Conservation (phyloP, 768 basidiomycete genomes). For the Russula foetens region DNA sequence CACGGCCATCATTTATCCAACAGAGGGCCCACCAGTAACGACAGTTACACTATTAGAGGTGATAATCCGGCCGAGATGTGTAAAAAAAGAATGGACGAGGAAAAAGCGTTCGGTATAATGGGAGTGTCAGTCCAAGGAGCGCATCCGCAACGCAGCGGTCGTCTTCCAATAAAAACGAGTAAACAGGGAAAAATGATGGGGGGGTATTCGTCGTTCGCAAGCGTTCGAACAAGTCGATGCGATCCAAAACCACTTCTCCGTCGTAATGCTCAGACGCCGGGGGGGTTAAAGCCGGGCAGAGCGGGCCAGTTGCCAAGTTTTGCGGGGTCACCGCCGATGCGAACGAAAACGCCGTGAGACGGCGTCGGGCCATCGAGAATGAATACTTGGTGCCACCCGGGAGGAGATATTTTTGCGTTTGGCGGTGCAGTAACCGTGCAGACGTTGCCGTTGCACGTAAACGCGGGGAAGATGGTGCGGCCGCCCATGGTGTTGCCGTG, state of each 20-base stretch:
- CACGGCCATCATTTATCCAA: no score
- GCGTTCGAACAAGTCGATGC: not conserved
- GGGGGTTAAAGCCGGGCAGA: constrained; percentile 55
- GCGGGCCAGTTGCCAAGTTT: constrained; percentile 69
- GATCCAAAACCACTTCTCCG: constrained; percentile 34
- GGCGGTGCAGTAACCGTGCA: constrained; percentile 78
- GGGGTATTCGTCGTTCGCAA: not conserved
- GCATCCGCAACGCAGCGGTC: no score
- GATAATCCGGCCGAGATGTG: no score
- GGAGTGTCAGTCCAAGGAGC: no score
- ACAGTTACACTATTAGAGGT: no score
- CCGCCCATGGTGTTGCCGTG: constrained; percentile 74
- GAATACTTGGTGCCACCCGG: constrained; percentile 72
- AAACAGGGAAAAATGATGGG: not conserved
- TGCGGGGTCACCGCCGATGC: constrained; percentile 72
- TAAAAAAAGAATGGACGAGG: no score
- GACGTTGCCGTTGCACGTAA: constrained; percentile 57
- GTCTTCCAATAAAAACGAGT: no score
- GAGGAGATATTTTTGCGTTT: constrained; percentile 56
- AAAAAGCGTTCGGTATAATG: no score
- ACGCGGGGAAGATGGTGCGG: constrained; percentile 63
- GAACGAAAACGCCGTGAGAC: constrained; percentile 63
- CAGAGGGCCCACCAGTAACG: no score
- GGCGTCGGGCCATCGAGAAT: constrained; percentile 75
- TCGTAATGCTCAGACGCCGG: constrained; percentile 46